These are phyloP conservation scores for Yamadazyma ubonensis DNA, from an alignment of 805 yeast genomes.

Conservation along the genomic window DNA sequence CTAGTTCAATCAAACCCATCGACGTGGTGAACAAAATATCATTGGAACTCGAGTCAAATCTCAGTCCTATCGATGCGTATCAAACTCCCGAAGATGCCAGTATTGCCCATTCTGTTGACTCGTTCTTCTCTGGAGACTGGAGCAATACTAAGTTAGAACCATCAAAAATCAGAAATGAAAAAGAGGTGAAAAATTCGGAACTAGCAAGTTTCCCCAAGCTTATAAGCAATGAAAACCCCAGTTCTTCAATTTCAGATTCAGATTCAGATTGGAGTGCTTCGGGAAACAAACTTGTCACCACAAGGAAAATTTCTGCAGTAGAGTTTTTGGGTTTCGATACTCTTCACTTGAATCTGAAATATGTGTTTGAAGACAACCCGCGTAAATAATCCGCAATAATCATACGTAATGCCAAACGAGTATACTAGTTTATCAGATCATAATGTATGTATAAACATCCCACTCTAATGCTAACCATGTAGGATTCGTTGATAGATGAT, in stretches of 20 bases:
- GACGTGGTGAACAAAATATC: no score
- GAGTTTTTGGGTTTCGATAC: conserved; percentile 15
- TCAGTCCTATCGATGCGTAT: no score
- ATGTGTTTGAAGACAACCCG: neutral
- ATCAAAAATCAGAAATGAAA: neutral
- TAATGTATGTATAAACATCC: neutral
- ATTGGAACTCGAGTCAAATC: no score
- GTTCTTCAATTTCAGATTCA: no score
- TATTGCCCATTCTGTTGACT: conserved; percentile 4
- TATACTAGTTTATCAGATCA: conserved; percentile 4
- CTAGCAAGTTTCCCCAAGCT: neutral
- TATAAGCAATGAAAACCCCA: conserved; percentile 1
- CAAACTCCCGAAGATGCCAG: neutral
- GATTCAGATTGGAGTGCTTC: conserved; percentile 2
- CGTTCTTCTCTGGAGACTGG: conserved; percentile 19
- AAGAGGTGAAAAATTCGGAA: neutral
- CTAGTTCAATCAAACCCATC: no score
- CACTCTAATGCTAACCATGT: neutral
- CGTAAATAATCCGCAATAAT: no score
- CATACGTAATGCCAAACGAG: conserved; percentile 7
- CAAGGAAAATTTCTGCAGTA: conserved; percentile 12
- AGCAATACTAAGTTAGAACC: conserved; percentile 3
- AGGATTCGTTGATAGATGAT: conserved; percentile 13
- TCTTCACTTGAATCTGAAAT: conserved; percentile 11
- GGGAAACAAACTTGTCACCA: conserved; percentile 3